phyloP scores from a whole-genome alignment of 1,284 basidiomycete genomes.

The Cyathus olla region DNA sequence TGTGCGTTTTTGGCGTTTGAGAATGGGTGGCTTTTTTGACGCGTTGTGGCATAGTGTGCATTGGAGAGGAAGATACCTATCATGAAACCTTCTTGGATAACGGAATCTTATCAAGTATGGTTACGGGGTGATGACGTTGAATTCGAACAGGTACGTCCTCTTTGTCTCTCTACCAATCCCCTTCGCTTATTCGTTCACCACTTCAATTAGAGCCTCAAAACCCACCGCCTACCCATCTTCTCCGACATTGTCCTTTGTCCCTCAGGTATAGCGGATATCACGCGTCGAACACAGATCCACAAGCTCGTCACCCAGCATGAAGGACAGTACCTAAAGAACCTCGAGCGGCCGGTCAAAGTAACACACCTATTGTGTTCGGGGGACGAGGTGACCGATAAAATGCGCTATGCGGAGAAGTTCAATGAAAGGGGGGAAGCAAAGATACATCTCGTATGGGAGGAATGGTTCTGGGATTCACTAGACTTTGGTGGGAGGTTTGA shows the following conservation, averaged over 20 bases:
- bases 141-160: slow-evolving; percentile 46
- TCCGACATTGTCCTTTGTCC: slow-evolving; percentile 69
- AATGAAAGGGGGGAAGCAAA: slow-evolving; percentile 71
- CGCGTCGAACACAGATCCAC: slow-evolving; percentile 66
- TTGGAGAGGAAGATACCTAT: slow-evolving; percentile 81
- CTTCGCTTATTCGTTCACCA: slow-evolving; percentile 7
- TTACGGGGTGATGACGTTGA: slow-evolving; percentile 82
- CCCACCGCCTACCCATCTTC: slow-evolving; percentile 76
- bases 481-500: slow-evolving; percentile 65
- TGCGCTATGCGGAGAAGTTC: slow-evolving; percentile 77
- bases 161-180: slow-evolving; percentile 1
- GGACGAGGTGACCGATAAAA: slow-evolving; percentile 74
- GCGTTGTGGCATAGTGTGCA: slow-evolving; percentile 65
- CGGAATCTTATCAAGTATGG: slow-evolving; percentile 78
- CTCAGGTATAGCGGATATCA: slow-evolving; percentile 73
- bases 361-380: slow-evolving; percentile 76
- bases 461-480: slow-evolving; percentile 88
- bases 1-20: slow-evolving; percentile 45
- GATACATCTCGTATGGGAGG: slow-evolving; percentile 83
- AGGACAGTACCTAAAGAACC: slow-evolving; percentile 68
- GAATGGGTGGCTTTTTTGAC: slow-evolving; percentile 3
- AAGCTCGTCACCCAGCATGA: slow-evolving; percentile 62
- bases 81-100: slow-evolving; percentile 78
- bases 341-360: slow-evolving; percentile 75
- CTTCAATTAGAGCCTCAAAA: slow-evolving; percentile 55